These are phyloP conservation scores for Coemansia sp. DNA, from an alignment of 192 early-diverging fungal genomes.

Conservation along the genomic window DNA sequence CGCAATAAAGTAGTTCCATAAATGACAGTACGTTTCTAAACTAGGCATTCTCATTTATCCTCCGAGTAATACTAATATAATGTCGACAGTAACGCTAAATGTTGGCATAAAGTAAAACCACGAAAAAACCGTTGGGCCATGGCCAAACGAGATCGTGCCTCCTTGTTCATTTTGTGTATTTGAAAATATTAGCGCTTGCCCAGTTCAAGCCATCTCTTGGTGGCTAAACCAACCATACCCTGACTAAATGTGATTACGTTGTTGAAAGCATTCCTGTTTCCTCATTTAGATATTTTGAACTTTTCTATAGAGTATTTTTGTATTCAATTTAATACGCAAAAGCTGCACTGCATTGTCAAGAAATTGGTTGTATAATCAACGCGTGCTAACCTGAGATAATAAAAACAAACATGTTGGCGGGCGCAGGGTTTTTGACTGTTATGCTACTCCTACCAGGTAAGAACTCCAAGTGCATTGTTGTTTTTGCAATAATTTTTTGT, in stretches of 20 bases:
- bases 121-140: neutral
- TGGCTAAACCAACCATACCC: neutral
- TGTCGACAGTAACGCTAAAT: constrained; percentile 3
- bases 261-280: neutral
- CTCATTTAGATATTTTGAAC: neutral
- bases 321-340: neutral
- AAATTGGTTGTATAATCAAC: neutral
- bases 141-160: neutral
- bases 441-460: constrained; percentile 50
- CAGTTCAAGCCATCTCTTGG: neutral
- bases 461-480: neutral
- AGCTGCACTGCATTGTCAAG: neutral
- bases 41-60: neutral
- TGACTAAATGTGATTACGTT: neutral
- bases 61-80: neutral
- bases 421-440: constrained; percentile 48
- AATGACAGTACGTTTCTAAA: neutral
- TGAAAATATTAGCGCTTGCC: neutral
- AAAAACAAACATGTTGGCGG: constrained; percentile 40
- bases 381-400: neutral
- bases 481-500: neutral
- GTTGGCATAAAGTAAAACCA: neutral
- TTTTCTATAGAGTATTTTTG: neutral
- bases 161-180: neutral
- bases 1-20: neutral